These are phyloP conservation scores for Rhizopogon rudus DNA, from an alignment of 768 basidiomycete species.

Conservation along the genomic window DNA sequence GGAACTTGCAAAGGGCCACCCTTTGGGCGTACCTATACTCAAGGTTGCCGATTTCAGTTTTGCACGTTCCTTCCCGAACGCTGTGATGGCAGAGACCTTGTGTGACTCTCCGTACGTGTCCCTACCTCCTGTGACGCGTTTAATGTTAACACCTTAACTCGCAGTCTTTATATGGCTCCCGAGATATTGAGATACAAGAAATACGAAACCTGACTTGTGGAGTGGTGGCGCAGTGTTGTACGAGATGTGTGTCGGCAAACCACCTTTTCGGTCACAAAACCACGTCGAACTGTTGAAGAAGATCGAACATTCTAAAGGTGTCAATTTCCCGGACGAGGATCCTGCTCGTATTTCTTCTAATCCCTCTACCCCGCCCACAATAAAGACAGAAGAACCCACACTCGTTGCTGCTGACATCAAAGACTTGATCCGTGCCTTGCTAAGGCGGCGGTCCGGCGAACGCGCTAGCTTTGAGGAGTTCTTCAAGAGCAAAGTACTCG, in stretches of 20 bases:
- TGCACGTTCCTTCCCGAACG: constrained; percentile 84
- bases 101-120: constrained; percentile 89
- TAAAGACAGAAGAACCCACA: constrained; percentile 41
- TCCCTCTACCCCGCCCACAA: constrained; percentile 12
- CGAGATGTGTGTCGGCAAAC: constrained; percentile 91
- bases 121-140: background rate
- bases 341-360: constrained; percentile 39
- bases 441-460: constrained; percentile 81
- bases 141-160: background rate
- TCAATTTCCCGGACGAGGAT: constrained; percentile 94
- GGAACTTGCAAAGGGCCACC: constrained; percentile 84
- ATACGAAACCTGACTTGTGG: constrained; percentile 96
- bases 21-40: constrained; percentile 87
- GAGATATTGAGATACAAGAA: constrained; percentile 96
- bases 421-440: constrained; percentile 73
- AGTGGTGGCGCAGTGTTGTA: constrained; percentile 95
- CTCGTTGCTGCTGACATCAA: constrained; percentile 82
- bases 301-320: constrained; percentile 85
- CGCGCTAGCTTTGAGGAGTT: constrained; percentile 90
- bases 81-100: constrained; percentile 95
- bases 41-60: constrained; percentile 96
- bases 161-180: constrained; percentile 95
- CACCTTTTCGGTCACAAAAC: constrained; percentile 93
- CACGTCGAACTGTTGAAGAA: constrained; percentile 92
- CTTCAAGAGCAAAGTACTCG: constrained; percentile 75